A percentile compares a stretch with the other conserved stretches of the same genome.
Evolutionary conservation across 2,329 filamentous ascomycete genomes (phyloP).

Genomic region (Pestalotiopsis sp.): DNA sequence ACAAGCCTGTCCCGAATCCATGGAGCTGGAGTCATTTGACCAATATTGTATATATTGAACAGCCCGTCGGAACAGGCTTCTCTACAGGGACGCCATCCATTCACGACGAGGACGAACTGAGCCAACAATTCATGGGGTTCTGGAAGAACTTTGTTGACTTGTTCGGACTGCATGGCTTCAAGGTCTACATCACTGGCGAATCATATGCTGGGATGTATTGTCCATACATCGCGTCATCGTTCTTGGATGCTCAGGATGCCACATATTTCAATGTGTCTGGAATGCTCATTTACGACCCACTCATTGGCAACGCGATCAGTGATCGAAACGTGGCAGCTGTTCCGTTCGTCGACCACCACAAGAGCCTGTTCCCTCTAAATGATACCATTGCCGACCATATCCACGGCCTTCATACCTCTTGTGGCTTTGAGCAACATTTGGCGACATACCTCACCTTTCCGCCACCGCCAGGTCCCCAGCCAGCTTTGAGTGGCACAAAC

Average conservation of each 20-base stretch:
- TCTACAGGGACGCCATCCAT: conserved; percentile 66
- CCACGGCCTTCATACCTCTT: neutral
- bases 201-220: conserved; percentile 56
- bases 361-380: conserved; percentile 57
- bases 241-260: conserved; percentile 48
- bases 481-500: conserved; percentile 43
- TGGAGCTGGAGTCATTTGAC: conserved; percentile 78
- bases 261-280: conserved; percentile 55
- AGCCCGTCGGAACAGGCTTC: conserved; percentile 70
- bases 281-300: conserved; percentile 24
- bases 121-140: conserved; percentile 74
- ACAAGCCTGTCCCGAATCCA: conserved; percentile 64
- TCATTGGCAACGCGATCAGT: neutral
- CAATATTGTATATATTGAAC: conserved; percentile 77
- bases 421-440: neutral
- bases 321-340: conserved; percentile 39
- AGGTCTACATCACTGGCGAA: conserved; percentile 58
- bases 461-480: neutral
- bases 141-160: conserved; percentile 62
- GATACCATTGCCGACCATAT: conserved; percentile 48
- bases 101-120: conserved; percentile 67
- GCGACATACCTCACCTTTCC: neutral
- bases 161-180: conserved; percentile 53
- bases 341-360: conserved; percentile 58
- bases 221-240: conserved; percentile 57